Base-by-base conservation (phyloP, 768 basidiomycete species). In the Leucosporidium creatinivorum region DNA sequence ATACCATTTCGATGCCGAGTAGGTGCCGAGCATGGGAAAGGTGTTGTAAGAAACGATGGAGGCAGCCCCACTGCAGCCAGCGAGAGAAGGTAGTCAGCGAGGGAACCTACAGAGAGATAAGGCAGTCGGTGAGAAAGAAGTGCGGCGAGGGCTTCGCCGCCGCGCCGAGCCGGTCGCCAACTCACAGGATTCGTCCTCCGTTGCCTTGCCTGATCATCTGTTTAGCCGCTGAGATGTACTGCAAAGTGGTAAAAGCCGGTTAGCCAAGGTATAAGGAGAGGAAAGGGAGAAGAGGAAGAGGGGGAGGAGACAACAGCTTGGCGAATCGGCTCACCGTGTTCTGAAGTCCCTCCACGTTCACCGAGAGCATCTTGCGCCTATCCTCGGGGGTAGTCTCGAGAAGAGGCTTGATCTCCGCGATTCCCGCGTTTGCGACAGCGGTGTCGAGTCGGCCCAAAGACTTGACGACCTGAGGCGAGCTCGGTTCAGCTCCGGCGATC, bases 1-100 rank as follows among this genome's bases (percentile, higher is more conserved):
- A 13, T 62, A 62, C 62, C 62, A 67, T 51, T 71, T 71, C 8
- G 58, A 55, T 4, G 69, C 69, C 1, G 66, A 68, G 66, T 71
- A 71, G 28, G 66, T 62, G 2, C 62, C 51, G 3, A 71, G 58
- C 21, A 63, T 23, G 21, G 66, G 44, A 59, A 63, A 67, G 3
- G 66, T 63, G 36, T 65, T 63, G 66, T 63, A 68, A 2, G 69
- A 62, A 19, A 68, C 69, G 52, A 71, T 71, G 21, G 26, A 31
- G 1, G 69, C 69, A 13, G 69, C 66, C 12, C 62, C 58, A 31
- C 39, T 44, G 39, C 15, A 15, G 2, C 10, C 8, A 44, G 39
- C 8, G 15, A 13, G 8, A 6, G 39, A 44, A 44, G 15, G 39
- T 44, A 6, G 15, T 6, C 39, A 17, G 8, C 15, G 39, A n/a